Evolutionary conservation across 306 rosid species (phyloP).

Genomic region (Datisca glomerata): DNA sequence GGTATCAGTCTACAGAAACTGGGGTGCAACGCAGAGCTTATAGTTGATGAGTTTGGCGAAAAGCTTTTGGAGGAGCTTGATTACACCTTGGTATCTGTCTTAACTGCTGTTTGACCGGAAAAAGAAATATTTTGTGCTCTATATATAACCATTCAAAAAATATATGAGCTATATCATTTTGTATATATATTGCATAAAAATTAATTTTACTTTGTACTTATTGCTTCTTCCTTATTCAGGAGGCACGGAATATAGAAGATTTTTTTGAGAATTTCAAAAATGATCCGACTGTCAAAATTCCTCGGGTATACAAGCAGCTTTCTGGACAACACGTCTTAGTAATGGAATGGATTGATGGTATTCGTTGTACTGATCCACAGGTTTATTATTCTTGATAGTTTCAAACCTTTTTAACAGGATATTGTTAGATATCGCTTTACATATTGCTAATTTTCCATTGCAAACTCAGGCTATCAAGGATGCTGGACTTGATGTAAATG

Average conservation of each 20-base stretch:
- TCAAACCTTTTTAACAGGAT: too few species aligned
- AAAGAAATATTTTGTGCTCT: constrained; percentile 3
- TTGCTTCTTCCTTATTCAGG: constrained; percentile 43
- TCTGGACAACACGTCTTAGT: constrained; percentile 84
- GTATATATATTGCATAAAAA: not conserved
- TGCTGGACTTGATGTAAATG: constrained; percentile 79
- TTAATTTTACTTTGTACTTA: not conserved
- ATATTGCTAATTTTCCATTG: constrained; percentile 14
- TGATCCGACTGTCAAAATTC: constrained; percentile 95
- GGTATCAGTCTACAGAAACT: constrained; percentile 84
- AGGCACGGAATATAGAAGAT: constrained; percentile 94
- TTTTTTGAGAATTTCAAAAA: constrained; percentile 82
- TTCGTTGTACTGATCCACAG: constrained; percentile 92
- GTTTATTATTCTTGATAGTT: constrained; percentile 29
- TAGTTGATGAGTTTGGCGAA: constrained; percentile 99
- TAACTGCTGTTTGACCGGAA: constrained; percentile 19
- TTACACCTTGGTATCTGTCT: constrained; percentile 69
- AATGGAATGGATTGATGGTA: constrained; percentile 99
- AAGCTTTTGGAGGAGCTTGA: constrained; percentile 99
- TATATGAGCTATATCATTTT: not conserved
- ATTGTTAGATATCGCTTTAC: constrained; percentile 9
- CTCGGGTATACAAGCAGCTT: constrained; percentile 67
- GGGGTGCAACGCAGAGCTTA: constrained; percentile 96
- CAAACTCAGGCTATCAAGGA: constrained; percentile 71
- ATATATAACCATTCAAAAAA: not conserved